These are phyloP conservation scores for Aspergillus taichungensis DNA, from an alignment of 495 filamentous ascomycete species.

Conservation along the genomic window DNA sequence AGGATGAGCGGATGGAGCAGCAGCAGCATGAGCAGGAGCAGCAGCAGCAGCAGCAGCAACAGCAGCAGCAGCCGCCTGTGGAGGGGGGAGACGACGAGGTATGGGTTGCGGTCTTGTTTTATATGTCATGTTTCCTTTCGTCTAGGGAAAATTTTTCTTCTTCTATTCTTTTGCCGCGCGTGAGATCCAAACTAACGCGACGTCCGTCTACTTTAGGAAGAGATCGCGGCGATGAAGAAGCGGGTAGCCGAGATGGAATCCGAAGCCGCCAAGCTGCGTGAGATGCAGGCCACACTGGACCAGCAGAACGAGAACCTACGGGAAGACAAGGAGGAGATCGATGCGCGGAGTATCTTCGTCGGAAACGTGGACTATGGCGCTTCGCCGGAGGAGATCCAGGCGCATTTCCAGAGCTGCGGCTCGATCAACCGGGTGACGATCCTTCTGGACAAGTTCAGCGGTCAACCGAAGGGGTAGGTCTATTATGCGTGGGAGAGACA, in stretches of 20 bases:
- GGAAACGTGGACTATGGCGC: constrained; percentile 99
- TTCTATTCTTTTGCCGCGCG: neutral
- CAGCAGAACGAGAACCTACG: constrained; percentile 71
- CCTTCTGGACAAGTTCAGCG: constrained; percentile 93
- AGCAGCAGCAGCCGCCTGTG: neutral
- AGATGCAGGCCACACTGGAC: constrained; percentile 90
- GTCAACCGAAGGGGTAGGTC: constrained; percentile 95
- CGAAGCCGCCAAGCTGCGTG: constrained; percentile 87
- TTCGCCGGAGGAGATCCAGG: constrained; percentile 96
- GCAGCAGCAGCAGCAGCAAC: too few relatives aligned
- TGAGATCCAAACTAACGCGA: neutral
- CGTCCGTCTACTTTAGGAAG: constrained; percentile 49
- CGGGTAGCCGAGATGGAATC: constrained; percentile 99
- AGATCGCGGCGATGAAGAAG: constrained; percentile 96
- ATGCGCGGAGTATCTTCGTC: constrained; percentile 93
- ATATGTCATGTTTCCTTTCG: neutral
- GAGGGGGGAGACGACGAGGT: constrained; percentile 41
- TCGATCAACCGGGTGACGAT: constrained; percentile 98
- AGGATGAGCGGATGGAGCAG: constrained; percentile 30
- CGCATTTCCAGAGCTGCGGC: constrained; percentile 95
- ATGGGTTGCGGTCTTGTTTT: constrained; percentile 1
- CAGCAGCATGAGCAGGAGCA: constrained; percentile 12
- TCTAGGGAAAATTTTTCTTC: neutral
- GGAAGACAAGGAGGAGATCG: constrained; percentile 93
- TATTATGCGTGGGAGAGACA: neutral